Conservation (phyloP, 2,329 filamentous ascomycete genomes). For the Magnaporthales sp. region DNA sequence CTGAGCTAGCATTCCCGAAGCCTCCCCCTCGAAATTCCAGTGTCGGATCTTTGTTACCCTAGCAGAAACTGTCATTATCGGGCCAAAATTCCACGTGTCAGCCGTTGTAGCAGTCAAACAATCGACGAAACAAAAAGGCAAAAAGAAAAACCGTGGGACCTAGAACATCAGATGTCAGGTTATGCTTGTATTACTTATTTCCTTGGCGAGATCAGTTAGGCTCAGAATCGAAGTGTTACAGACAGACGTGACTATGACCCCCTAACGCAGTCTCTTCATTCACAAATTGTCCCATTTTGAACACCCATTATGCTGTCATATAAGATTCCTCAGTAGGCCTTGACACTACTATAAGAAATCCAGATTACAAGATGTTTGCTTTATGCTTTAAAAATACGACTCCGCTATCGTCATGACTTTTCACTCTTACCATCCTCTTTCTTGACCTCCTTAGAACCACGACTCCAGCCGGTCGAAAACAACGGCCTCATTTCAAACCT, state of each 20-base stretch:
- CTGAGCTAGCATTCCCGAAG: too few species aligned
- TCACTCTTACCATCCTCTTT: constrained; percentile 33
- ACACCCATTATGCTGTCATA: background rate
- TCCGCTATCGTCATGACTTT: background rate
- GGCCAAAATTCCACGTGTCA: background rate
- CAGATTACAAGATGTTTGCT: background rate
- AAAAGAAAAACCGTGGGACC: background rate
- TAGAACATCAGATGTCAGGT: background rate
- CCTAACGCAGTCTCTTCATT: too few species aligned
- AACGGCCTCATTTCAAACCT: constrained; percentile 72
- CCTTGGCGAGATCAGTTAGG: background rate
- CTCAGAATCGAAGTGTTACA: too few species aligned
- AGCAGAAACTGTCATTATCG: too few species aligned
- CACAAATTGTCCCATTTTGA: background rate
- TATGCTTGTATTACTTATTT: background rate
- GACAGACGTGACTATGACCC: too few species aligned
- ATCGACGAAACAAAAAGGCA: background rate
- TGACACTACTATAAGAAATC: background rate
- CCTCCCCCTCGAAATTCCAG: too few species aligned
- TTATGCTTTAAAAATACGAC: background rate
- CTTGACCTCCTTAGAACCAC: constrained; percentile 44
- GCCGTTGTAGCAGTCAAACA: background rate
- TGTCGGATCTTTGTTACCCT: too few species aligned
- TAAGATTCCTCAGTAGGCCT: background rate
- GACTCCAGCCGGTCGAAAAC: constrained; percentile 74